phyloP scores from a whole-genome alignment of 2,329 filamentous ascomycete species.

The Aspergillus alliaceus region DNA sequence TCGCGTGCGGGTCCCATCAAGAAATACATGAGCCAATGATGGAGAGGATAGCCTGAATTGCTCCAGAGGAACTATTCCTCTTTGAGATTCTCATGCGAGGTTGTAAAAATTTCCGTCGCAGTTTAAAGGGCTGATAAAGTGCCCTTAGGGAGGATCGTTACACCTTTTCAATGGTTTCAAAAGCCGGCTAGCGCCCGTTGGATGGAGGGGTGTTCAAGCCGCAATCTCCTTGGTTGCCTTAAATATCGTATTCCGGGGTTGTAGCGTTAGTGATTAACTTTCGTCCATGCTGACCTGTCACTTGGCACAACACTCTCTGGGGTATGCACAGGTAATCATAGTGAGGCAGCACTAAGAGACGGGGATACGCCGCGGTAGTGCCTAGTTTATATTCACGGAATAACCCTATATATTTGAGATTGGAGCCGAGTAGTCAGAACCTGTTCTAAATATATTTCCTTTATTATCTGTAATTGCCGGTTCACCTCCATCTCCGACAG shows the following conservation, averaged over 20 bases:
- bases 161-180: background rate
- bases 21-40: constrained; percentile 4
- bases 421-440: too few relatives aligned
- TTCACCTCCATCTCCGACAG: too few relatives aligned
- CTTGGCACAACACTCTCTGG: too few relatives aligned
- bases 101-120: background rate
- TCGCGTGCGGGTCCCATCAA: constrained; percentile 6
- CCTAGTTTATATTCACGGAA: background rate
- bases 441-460: too few relatives aligned
- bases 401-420: too few relatives aligned
- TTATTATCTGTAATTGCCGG: too few relatives aligned
- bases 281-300: background rate
- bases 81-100: background rate
- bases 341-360: background rate
- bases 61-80: background rate
- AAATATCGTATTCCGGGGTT: background rate
- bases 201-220: background rate
- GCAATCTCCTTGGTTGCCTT: background rate
- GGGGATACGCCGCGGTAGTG: background rate
- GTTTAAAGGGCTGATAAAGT: constrained; percentile 2
- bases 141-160: background rate
- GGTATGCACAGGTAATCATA: background rate
- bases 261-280: background rate
- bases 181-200: background rate
- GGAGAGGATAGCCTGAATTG: background rate